These are phyloP conservation scores for Stenocarpella maydis DNA, from an alignment of 2,329 filamentous ascomycete genomes.

Conservation along the genomic window DNA sequence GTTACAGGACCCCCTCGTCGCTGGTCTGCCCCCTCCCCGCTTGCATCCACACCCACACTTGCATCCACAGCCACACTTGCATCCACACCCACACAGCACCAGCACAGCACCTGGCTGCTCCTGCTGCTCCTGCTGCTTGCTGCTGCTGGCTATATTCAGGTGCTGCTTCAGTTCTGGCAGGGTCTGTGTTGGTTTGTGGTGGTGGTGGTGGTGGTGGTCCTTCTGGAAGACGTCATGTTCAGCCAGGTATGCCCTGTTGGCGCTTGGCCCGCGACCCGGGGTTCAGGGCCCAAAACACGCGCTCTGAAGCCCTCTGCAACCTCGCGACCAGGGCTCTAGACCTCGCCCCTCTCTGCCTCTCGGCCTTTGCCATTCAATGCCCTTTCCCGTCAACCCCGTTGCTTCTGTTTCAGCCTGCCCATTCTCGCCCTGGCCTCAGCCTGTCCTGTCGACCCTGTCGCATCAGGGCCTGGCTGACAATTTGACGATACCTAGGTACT, in stretches of 20 bases:
- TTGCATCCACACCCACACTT: constrained; percentile 8
- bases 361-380: constrained; percentile 17
- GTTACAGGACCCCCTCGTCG: constrained; percentile 23
- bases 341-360: constrained; percentile 8
- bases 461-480: constrained; percentile 9
- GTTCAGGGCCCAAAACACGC: constrained; percentile 15
- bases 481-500: neutral
- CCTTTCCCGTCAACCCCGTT: constrained; percentile 21
- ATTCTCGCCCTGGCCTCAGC: constrained; percentile 7
- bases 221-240: neutral
- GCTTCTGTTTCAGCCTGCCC: constrained; percentile 20
- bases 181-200: too few species aligned
- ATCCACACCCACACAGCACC: too few species aligned
- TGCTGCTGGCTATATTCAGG: too few species aligned
- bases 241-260: constrained; percentile 16
- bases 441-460: neutral
- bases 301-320: constrained; percentile 21
- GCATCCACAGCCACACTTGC: too few species aligned
- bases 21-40: constrained; percentile 6
- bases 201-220: too few species aligned
- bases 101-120: neutral
- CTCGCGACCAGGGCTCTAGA: constrained; percentile 22
- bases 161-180: too few species aligned
- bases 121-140: too few species aligned
- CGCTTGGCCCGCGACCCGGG: constrained; percentile 8